Conservation (phyloP, 169 alveolate species). For the Babesia sp. region DNA sequence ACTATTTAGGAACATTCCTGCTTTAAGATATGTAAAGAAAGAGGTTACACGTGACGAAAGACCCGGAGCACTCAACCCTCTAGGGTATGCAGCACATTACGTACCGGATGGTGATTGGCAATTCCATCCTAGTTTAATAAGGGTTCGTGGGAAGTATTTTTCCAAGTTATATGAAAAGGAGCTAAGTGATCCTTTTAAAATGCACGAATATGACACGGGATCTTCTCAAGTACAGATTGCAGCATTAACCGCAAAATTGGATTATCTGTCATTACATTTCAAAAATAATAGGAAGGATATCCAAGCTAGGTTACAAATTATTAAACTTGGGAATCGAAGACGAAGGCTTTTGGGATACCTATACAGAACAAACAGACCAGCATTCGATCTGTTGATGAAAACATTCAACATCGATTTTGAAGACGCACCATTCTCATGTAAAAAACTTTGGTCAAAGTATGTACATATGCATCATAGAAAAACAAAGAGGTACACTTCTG, state of each 20-base stretch:
- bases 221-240: slow-evolving; percentile 61
- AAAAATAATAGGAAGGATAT: slow-evolving; percentile 39
- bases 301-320: slow-evolving; percentile 50
- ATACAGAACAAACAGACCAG: slow-evolving; percentile 36
- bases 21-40: slow-evolving; percentile 34
- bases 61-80: slow-evolving; percentile 57
- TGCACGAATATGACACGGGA: slow-evolving; percentile 61
- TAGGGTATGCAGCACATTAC: slow-evolving; percentile 37
- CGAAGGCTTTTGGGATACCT: slow-evolving; percentile 55
- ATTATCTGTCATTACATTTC: slow-evolving; percentile 44
- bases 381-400: slow-evolving; percentile 30
- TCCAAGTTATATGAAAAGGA: slow-evolving; percentile 55
- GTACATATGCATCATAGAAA: slow-evolving; percentile 27
- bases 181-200: slow-evolving; percentile 60
- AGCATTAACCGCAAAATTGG: slow-evolving; percentile 60
- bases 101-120: slow-evolving; percentile 48
- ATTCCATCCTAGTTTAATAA: slow-evolving; percentile 45
- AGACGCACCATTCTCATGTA: slow-evolving; percentile 29
- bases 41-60: slow-evolving; percentile 43
- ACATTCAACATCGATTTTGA: slow-evolving; percentile 62
- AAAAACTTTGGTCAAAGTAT: slow-evolving; percentile 30
- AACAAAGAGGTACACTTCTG: slow-evolving; percentile 54
- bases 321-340: slow-evolving; percentile 34
- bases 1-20: slow-evolving; percentile 50
- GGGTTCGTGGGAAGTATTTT: slow-evolving; percentile 66